Base-by-base conservation (phyloP, 305 asterid genomes). In the Fraxinus sp. region DNA sequence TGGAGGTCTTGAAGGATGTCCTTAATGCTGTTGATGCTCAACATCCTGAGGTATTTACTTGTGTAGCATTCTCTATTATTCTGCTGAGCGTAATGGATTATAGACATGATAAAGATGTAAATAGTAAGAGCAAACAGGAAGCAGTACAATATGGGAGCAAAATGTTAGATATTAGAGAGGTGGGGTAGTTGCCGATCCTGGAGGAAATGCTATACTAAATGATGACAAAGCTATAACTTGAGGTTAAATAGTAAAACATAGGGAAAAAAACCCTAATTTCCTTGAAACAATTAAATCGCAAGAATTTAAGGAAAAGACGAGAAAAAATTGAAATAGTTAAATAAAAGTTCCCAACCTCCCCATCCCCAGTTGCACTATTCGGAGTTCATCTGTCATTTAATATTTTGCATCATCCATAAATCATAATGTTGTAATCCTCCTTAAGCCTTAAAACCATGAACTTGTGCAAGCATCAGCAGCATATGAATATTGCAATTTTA, bases 1-100 rank as follows among this genome's bases (percentile, higher is more conserved):
- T 94, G 87, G 99, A 95, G 90, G 97, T 95, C 74, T 84, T 95
- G 89, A 90, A 91, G 87, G 99, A 95, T 80, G 99, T 94, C 74
- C 97, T 95, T 83, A 92, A 89, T 80, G 86, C 94, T 72, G 88
- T 95, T 37, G 93, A 93, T 85, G 79, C 89, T 77, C 97, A 89
- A 82, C 88, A 88, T 85, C 92, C 97, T 55, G 92, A 94, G 98
- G 99, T 95, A 92, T 81, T 72, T 55, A 41, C 84, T 80, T 20
- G 36, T 86, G 20, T 74, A 66, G 35, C 72, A 26, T 16, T 49
- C 75, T 30, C 11, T 26, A 57, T 32, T 76, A 26, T 78, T 74
- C 59, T 76, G 30, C 70, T 83, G 4, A 41, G 16, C 8, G 49
- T 59, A 13, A 77, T 70, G 75, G 41, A 70, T 28, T 28, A 14